Percentiles rank a stretch among this genome's conserved stretches.
These are phyloP conservation scores for Leptomonas seymouri DNA, from an alignment of 208 protist genomes.

Conservation along the genomic window DNA sequence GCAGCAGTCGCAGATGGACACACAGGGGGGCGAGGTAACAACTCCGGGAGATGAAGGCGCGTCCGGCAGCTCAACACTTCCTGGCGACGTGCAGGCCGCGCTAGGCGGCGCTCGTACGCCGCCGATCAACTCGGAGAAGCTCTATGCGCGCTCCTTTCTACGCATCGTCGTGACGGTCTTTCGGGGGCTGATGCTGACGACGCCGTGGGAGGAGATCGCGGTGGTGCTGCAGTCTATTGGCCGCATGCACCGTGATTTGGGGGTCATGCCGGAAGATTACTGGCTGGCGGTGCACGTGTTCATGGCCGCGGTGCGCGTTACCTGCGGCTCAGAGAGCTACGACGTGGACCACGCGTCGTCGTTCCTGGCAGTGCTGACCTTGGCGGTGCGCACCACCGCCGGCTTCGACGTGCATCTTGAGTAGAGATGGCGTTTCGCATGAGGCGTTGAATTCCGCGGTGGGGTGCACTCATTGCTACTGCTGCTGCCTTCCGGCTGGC, in stretches of 20 bases:
- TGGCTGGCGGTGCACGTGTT: conserved; percentile 73
- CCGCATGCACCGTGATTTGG: conserved; percentile 48
- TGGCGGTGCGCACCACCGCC: conserved; percentile 59
- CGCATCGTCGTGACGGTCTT: conserved; percentile 73
- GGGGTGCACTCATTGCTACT: no score
- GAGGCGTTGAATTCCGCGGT: no score
- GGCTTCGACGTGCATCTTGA: conserved; percentile 11
- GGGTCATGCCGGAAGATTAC: conserved; percentile 77
- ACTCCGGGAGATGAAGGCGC: not conserved
- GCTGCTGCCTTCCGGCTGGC: no score
- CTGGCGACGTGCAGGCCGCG: conserved; percentile 23
- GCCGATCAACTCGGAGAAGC: conserved; percentile 47
- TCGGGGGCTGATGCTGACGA: conserved; percentile 40
- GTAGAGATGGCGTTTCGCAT: no score
- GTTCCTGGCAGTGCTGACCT: conserved; percentile 67
- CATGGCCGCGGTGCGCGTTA: conserved; percentile 61
- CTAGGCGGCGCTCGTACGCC: conserved; percentile 15
- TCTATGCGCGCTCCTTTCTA: conserved; percentile 78
- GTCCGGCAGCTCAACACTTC: not conserved
- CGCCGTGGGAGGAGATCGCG: conserved; percentile 59
- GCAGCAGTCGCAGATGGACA: conserved; percentile 21
- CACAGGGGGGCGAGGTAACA: not conserved
- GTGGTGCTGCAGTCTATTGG: conserved; percentile 59
- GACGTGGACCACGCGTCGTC: conserved; percentile 60
- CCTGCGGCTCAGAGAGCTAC: conserved; percentile 57